These are phyloP conservation scores for Starmera dryadoides DNA, from an alignment of 805 yeast genomes.

Conservation along the genomic window DNA sequence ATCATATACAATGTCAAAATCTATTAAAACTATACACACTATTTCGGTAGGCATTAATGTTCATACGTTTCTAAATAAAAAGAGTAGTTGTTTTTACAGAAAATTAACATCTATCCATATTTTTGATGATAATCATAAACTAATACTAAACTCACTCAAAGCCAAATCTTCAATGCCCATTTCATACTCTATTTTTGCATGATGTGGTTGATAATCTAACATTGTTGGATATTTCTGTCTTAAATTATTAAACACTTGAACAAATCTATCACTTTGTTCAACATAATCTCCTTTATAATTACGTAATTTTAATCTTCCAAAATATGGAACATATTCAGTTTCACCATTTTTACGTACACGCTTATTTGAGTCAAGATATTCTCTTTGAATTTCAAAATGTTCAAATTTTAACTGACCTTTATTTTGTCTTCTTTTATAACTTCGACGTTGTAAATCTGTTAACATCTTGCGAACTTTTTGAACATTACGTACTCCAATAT, in stretches of 20 bases:
- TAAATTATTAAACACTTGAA: slow-evolving; percentile 5
- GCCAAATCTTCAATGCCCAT: neutral
- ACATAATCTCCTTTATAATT: slow-evolving; percentile 21
- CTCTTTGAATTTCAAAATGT: slow-evolving; percentile 4
- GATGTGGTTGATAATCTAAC: neutral
- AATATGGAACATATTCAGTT: neutral
- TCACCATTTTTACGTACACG: neutral
- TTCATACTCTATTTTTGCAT: neutral
- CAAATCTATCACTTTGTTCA: slow-evolving; percentile 15
- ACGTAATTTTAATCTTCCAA: slow-evolving; percentile 14
- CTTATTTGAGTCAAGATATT: slow-evolving; percentile 9
- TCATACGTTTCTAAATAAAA: too few species aligned
- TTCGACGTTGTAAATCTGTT: slow-evolving; percentile 5
- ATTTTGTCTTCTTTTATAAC: slow-evolving; percentile 8
- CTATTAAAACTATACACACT: too few species aligned
- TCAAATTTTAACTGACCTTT: slow-evolving; percentile 13
- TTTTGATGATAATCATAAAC: neutral
- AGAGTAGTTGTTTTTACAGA: too few species aligned
- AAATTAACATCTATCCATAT: too few species aligned
- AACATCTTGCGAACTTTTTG: slow-evolving; percentile 11
- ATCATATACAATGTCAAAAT: too few species aligned
- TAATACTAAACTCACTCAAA: neutral
- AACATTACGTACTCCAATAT: slow-evolving; percentile 13
- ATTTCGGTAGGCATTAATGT: too few species aligned
- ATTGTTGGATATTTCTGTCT: neutral